Conservation (phyloP, 371 early-diverging fungal genomes). For the Choanephora cucurbitarum region DNA sequence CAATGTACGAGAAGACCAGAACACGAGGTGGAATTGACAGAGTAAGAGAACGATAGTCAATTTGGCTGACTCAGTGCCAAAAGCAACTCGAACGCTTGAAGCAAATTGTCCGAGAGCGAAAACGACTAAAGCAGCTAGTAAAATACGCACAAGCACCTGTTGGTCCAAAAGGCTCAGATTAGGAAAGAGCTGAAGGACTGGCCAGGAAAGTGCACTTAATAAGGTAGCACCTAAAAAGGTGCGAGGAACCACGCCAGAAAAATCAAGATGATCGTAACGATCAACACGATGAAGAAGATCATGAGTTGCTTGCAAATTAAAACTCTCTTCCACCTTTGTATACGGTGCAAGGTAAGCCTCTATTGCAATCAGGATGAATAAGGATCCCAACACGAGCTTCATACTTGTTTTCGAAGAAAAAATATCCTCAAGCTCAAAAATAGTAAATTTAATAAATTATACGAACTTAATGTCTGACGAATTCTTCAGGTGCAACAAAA, state of each 20-base stretch:
- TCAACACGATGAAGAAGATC: constrained; percentile 71
- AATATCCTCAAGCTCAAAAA: constrained; percentile 12
- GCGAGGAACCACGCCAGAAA: constrained; percentile 94
- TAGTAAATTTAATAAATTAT: constrained; percentile 9
- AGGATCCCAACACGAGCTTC: constrained; percentile 30
- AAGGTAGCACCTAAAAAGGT: constrained; percentile 84
- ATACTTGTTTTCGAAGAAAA: constrained; percentile 16
- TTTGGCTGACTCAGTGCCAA: constrained; percentile 58
- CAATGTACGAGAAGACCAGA: constrained; percentile 86
- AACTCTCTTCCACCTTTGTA: constrained; percentile 96
- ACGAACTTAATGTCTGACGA: constrained; percentile 23
- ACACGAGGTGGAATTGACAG: constrained; percentile 86
- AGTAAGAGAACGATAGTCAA: constrained; percentile 63
- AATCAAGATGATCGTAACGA: constrained; percentile 78
- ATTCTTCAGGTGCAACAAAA: constrained; percentile 4
- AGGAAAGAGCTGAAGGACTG: constrained; percentile 3
- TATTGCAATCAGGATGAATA: constrained; percentile 40
- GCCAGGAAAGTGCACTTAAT: constrained; percentile 36
- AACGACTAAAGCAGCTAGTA: constrained; percentile 56
- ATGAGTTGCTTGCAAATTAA: constrained; percentile 90
- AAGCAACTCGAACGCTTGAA: constrained; percentile 45
- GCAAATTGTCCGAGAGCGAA: constrained; percentile 45
- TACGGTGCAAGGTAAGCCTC: constrained; percentile 68
- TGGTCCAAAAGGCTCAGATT: constrained; percentile 18
- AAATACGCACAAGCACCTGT: constrained; percentile 49